Evolutionary conservation across 768 basidiomycete species (phyloP), one percentile per base, ranked within the genome.

Genomic region (Auricularia sp.): DNA sequence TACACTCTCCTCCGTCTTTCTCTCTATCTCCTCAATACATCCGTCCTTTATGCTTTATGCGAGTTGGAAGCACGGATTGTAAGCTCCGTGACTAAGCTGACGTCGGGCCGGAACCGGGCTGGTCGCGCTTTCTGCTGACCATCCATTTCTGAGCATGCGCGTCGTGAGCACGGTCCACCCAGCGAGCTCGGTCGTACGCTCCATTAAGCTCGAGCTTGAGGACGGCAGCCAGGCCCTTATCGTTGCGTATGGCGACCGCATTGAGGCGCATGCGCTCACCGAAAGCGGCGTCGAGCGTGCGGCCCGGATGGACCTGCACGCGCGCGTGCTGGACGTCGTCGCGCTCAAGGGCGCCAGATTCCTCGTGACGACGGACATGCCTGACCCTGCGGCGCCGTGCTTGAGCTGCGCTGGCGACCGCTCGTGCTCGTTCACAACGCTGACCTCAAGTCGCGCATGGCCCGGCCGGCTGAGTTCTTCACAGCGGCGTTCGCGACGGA

Each of bases 161-260:
- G 73, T 91, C 66, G 80, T 92, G 39, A 82, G 86, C 10, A 92
- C 91, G 6, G 90, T 91, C 72, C 89, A 92, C 72, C 81, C 80
- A 3, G 82, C 90, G 2, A 88, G 91, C 1, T 87, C 91, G 1
- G 86, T 92, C 61, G 68, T 85, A 8, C 79, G 79, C 67, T 92
- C 90, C 35, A 71, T 87, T 29, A 90, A 85, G 78, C 90, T 86
- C 73, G 76, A 75, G 4, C 79, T 93, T 18, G 75, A 81, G 3
- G 73, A 81, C 6, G 75, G 80, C 67, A 63, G 70, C 13, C 85
- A 90, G 54, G 83, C 87, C 71, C 82, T 93, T 42, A 83, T 88
- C 34, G 79, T 90, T 42, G 86, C 84, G 10, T 91, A 88, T 72
- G 73, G 83, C 5, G 83, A 86, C 72, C 79, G 79, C 65, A 69